These are phyloP conservation scores for Tulasnella sp. DNA, from an alignment of 768 basidiomycete species.

Conservation along the genomic window DNA sequence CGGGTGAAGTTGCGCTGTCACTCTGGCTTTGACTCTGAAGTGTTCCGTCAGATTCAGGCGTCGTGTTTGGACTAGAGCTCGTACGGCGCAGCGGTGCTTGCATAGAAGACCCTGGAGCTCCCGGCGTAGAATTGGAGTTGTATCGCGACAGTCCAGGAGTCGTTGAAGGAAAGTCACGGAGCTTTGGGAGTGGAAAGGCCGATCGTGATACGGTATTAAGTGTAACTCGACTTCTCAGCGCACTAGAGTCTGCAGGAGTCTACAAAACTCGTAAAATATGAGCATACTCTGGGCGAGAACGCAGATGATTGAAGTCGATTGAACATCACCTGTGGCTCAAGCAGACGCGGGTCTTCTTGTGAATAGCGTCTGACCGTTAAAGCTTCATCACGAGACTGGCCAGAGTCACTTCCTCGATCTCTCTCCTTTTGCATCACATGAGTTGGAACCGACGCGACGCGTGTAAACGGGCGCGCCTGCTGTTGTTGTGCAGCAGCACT, in stretches of 20 bases:
- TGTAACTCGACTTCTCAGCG: neutral
- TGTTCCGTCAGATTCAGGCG: slow-evolving; percentile 13
- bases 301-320: neutral
- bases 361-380: neutral
- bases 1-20: neutral
- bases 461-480: slow-evolving; percentile 1
- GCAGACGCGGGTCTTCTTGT: neutral
- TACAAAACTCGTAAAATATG: neutral
- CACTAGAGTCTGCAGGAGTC: neutral
- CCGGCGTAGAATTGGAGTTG: neutral
- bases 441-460: slow-evolving; percentile 10
- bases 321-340: neutral
- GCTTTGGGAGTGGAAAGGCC: neutral
- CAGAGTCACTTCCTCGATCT: neutral
- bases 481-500: neutral
- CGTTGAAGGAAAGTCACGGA: slow-evolving; percentile 7
- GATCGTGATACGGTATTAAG: neutral
- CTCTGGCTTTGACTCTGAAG: neutral
- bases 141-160: slow-evolving; percentile 1
- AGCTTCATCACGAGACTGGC: neutral
- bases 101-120: neutral
- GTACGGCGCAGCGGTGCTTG: neutral
- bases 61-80: neutral
- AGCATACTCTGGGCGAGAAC: neutral
- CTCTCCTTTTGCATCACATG: slow-evolving; percentile 4